Conservation (phyloP, 2,329 filamentous ascomycete species). For the Aplosporella prunicola region DNA sequence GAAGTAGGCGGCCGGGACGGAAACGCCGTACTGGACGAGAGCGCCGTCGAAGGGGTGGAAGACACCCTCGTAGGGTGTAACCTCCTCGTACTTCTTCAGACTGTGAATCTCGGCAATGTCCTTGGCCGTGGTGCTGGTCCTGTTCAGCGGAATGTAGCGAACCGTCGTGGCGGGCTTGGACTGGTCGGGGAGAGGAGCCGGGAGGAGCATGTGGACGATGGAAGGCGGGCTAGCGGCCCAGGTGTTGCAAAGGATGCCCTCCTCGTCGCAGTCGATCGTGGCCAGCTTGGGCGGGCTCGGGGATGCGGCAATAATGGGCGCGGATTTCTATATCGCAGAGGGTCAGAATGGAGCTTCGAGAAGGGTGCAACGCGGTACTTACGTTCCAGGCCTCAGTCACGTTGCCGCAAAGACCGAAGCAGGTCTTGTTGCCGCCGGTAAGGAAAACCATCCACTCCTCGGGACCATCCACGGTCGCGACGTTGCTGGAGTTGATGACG, state of each 20-base stretch:
- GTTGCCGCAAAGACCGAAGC: constrained; percentile 58
- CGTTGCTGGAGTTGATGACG: constrained; percentile 53
- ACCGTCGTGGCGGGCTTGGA: constrained; percentile 54
- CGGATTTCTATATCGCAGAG: constrained; percentile 43
- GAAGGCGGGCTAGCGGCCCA: constrained; percentile 58
- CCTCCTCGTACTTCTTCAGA: constrained; percentile 48
- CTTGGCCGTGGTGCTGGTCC: constrained; percentile 56
- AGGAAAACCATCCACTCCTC: constrained; percentile 70
- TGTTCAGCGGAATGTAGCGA: constrained; percentile 57
- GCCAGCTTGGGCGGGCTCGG: constrained; percentile 58
- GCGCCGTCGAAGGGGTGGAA: constrained; percentile 70
- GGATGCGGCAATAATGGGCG: constrained; percentile 51
- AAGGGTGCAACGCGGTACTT: constrained; percentile 16
- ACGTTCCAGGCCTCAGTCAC: constrained; percentile 53
- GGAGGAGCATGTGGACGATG: constrained; percentile 56
- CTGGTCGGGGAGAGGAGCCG: constrained; percentile 52
- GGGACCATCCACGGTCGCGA: constrained; percentile 47
- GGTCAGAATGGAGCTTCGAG: not conserved
- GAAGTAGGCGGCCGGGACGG: constrained; percentile 56
- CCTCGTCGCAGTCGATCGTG: constrained; percentile 62
- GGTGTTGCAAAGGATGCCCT: constrained; percentile 64
- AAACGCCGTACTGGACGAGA: constrained; percentile 52
- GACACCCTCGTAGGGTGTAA: constrained; percentile 49
- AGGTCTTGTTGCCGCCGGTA: constrained; percentile 70
- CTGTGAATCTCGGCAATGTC: constrained; percentile 53